Percentiles rank a stretch among this genome's conserved stretches.
Evolutionary conservation across 2,329 filamentous ascomycete genomes (phyloP).

Genomic region (Ophiostoma piceae): DNA sequence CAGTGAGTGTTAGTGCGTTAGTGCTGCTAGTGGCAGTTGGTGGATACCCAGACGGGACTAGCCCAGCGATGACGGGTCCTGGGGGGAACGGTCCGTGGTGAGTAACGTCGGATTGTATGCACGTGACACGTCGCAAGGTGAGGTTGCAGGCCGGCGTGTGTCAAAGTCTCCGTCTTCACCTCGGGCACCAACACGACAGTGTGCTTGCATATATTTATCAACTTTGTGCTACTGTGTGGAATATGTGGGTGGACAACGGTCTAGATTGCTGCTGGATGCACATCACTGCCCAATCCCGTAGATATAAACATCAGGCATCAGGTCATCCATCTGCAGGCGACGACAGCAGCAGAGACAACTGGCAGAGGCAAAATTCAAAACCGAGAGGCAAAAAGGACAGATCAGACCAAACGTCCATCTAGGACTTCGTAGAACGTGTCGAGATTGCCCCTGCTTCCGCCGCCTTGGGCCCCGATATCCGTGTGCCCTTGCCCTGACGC

Average conservation of each 20-base stretch:
- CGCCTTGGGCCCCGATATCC: slow-evolving; percentile 17
- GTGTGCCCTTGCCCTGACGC: slow-evolving; percentile 24
- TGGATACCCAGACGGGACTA: background rate
- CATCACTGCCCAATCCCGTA: background rate
- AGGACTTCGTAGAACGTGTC: slow-evolving; percentile 45
- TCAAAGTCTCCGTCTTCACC: background rate
- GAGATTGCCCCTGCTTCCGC: slow-evolving; percentile 43
- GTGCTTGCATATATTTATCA: background rate
- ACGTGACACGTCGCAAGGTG: slow-evolving; percentile 4
- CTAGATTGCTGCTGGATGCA: background rate
- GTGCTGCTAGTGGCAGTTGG: background rate
- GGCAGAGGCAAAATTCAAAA: background rate
- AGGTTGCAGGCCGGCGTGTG: background rate
- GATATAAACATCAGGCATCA: background rate
- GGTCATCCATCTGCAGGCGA: background rate
- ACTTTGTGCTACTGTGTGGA: background rate
- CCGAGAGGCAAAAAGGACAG: background rate
- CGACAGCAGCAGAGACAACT: background rate
- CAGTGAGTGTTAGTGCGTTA: background rate
- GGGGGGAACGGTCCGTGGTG: background rate
- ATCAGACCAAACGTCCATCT: slow-evolving; percentile 35
- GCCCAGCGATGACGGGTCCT: background rate
- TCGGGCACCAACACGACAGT: background rate
- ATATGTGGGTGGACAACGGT: background rate
- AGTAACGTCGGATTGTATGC: slow-evolving; percentile 1